Evolutionary conservation across 805 yeast genomes (phyloP).

Genomic region (Candida andamanensis): DNA sequence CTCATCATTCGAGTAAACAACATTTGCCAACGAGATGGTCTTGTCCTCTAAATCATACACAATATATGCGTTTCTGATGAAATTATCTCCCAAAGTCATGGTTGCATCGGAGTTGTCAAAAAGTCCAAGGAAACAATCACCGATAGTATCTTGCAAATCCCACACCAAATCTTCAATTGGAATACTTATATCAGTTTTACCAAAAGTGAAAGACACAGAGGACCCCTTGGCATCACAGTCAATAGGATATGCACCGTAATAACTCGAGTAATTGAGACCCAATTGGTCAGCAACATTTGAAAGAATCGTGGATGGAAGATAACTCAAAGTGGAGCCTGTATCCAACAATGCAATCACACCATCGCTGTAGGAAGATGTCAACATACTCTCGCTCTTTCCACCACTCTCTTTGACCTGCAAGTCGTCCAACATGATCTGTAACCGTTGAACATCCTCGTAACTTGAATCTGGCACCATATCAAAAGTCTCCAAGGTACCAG

Average conservation of each 20-base stretch:
- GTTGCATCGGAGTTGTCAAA: too few relatives aligned
- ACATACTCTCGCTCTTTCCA: too few relatives aligned
- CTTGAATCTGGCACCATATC: slow-evolving; percentile 13
- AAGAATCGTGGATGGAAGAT: too few relatives aligned
- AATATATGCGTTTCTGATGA: slow-evolving; percentile 57
- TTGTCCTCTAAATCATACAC: slow-evolving; percentile 58
- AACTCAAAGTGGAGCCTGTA: too few relatives aligned
- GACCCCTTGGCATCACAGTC: slow-evolving; percentile 1
- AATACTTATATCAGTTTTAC: background rate
- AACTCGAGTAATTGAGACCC: slow-evolving; percentile 21
- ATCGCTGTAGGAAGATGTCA: too few relatives aligned
- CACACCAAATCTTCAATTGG: background rate
- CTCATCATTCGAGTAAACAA: slow-evolving; percentile 20
- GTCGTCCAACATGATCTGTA: too few relatives aligned
- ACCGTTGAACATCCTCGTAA: too few relatives aligned
- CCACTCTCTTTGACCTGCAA: too few relatives aligned
- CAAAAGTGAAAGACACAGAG: slow-evolving; percentile 1
- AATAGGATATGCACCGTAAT: slow-evolving; percentile 3
- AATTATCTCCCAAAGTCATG: slow-evolving; percentile 68
- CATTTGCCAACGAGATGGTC: slow-evolving; percentile 48
- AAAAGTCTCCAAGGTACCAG: slow-evolving; percentile 24
- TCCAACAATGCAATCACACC: too few relatives aligned
- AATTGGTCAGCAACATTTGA: too few relatives aligned
- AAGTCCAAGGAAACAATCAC: background rate
- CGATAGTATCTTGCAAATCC: background rate